Evolutionary conservation across 352 stramenopile genomes (phyloP).

Genomic region (Phytophthora capsici): DNA sequence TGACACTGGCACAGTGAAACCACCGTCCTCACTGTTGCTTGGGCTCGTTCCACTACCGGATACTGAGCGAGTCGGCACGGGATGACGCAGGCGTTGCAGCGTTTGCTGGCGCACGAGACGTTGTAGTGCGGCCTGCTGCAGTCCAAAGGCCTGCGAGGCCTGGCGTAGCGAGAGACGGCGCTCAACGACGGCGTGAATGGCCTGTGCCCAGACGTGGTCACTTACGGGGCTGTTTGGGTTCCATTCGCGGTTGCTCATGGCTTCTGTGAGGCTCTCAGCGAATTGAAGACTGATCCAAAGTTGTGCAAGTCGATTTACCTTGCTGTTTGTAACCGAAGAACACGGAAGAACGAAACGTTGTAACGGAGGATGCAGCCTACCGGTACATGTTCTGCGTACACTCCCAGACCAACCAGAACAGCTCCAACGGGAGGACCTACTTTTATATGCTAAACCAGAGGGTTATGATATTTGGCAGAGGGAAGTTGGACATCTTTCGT

Average conservation of each 20-base stretch:
- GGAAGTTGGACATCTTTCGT: no score
- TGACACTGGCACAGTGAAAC: conserved; percentile 2
- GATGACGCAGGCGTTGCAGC: conserved; percentile 16
- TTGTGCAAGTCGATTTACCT: neutral
- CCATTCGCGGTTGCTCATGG: conserved; percentile 20
- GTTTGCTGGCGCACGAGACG: conserved; percentile 57
- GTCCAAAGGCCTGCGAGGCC: conserved; percentile 63
- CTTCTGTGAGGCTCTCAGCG: no score
- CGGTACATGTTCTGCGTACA: conserved; percentile 1
- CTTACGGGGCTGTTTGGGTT: conserved; percentile 25
- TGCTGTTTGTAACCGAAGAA: conserved; percentile 5
- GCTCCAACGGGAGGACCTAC: no score
- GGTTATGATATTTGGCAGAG: no score
- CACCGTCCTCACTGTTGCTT: conserved; percentile 12
- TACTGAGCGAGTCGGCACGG: neutral
- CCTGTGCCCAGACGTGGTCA: conserved; percentile 67
- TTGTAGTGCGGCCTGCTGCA: conserved; percentile 73
- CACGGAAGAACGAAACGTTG: conserved; percentile 21
- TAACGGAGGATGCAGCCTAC: conserved; percentile 6
- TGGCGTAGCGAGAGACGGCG: conserved; percentile 67
- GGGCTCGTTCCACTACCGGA: conserved; percentile 1
- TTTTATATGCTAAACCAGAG: no score
- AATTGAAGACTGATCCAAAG: neutral
- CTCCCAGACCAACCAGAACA: neutral
- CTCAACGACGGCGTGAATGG: conserved; percentile 68